These are phyloP conservation scores for Quercus gilva DNA, from an alignment of 306 rosid species.

Conservation along the genomic window DNA sequence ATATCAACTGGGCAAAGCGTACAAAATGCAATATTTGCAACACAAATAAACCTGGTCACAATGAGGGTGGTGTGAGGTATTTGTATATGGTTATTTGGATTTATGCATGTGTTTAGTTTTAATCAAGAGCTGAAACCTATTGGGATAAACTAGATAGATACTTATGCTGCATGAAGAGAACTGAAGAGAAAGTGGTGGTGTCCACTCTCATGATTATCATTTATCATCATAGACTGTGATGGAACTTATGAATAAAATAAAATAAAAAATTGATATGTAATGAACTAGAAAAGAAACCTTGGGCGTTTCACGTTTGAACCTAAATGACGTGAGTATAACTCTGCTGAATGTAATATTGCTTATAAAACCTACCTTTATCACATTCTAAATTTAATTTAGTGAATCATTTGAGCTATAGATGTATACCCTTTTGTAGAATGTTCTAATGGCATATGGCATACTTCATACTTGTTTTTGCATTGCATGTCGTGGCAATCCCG, in stretches of 20 bases:
- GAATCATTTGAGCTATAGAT: neutral
- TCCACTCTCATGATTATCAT: neutral
- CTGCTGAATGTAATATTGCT: neutral
- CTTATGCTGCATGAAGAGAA: neutral
- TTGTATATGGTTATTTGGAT: constrained; percentile 12
- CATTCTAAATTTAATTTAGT: neutral
- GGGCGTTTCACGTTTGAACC: no score
- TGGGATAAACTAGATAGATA: no score
- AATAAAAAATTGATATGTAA: neutral
- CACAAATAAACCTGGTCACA: constrained; percentile 93
- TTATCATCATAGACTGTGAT: neutral
- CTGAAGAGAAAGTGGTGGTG: neutral
- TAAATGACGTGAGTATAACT: neutral
- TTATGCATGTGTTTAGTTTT: constrained; percentile 9
- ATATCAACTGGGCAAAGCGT: constrained; percentile 99
- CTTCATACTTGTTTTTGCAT: neutral
- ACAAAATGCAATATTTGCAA: constrained; percentile 95
- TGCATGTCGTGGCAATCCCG: neutral
- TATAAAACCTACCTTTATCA: neutral
- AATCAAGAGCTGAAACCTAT: neutral
- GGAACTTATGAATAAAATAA: neutral
- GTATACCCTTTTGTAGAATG: neutral
- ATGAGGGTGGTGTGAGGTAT: constrained; percentile 98
- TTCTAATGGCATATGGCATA: neutral
- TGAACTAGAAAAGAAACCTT: neutral